Evolutionary conservation across 176 grass and related monocot genomes (phyloP).

Genomic region (Triticum turgidum): DNA sequence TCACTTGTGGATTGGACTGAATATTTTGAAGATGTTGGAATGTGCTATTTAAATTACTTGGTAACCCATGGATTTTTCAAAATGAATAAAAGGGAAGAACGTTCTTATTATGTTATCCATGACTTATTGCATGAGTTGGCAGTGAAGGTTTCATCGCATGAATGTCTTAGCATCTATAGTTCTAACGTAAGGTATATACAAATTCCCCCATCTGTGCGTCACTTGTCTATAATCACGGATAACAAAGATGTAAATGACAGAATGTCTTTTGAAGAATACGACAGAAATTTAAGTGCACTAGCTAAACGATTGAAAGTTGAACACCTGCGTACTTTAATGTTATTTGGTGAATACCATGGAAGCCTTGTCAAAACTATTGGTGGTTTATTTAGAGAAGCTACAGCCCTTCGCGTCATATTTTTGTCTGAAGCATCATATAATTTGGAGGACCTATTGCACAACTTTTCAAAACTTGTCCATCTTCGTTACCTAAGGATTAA

Average conservation of each 20-base stretch:
- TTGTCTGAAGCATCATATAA: background rate
- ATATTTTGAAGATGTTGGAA: no score
- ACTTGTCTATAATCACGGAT: conserved; percentile 13
- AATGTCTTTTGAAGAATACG: accelerated
- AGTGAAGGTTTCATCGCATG: background rate
- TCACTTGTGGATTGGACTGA: no score
- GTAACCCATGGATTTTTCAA: background rate
- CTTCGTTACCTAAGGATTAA: background rate
- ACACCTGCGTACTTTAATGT: background rate
- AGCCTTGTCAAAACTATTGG: background rate
- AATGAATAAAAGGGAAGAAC: background rate
- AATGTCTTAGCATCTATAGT: background rate
- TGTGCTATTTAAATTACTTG: no score
- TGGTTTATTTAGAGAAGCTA: background rate
- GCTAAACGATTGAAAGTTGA: background rate
- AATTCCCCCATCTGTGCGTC: background rate
- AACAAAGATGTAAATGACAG: no score
- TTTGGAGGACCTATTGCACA: background rate
- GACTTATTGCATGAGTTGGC: conserved; percentile 26
- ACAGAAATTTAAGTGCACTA: no score
- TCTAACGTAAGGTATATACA: background rate
- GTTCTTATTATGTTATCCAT: background rate
- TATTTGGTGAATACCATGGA: background rate
- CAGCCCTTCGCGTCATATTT: background rate
- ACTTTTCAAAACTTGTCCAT: background rate